These are phyloP conservation scores for Neurospora sp. DNA, from an alignment of 495 filamentous ascomycete genomes.

Conservation along the genomic window DNA sequence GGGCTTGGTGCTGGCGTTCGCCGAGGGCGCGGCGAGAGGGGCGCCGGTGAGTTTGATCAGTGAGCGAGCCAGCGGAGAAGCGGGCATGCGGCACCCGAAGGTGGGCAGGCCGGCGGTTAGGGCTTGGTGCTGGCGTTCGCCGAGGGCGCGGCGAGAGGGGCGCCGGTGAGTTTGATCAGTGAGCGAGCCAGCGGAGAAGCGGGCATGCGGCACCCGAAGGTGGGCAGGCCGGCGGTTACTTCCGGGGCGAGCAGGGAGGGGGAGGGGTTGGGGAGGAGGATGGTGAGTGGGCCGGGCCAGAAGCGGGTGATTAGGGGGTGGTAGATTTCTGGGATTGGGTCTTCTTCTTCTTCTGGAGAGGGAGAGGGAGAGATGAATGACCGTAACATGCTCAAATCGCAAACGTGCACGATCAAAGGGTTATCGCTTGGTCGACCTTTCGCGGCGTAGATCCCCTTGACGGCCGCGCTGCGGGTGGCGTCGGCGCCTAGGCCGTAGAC, in stretches of 20 bases:
- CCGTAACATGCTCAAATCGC: constrained; percentile 69
- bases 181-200: constrained; percentile 71
- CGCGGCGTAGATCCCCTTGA: constrained; percentile 81
- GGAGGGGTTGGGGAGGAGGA: constrained; percentile 70
- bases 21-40: constrained; percentile 88
- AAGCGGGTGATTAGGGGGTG: constrained; percentile 67
- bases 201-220: constrained; percentile 89
- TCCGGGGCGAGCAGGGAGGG: constrained; percentile 67
- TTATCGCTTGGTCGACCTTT: constrained; percentile 91
- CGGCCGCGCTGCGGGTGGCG: constrained; percentile 68
- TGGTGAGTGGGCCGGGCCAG: constrained; percentile 93
- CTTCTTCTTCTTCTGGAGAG: constrained; percentile 7
- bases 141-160: constrained; percentile 85
- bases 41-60: constrained; percentile 66
- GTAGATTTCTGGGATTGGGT: constrained; percentile 71
- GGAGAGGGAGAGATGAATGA: constrained; percentile 35
- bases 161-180: constrained; percentile 64
- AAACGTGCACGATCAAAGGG: constrained; percentile 86
- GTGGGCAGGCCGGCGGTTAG: constrained; percentile 70
- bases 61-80: constrained; percentile 69
- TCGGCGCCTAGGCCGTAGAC: constrained; percentile 96
- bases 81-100: constrained; percentile 86
- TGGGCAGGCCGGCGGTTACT: constrained; percentile 71
- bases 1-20: constrained; percentile 87
- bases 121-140: constrained; percentile 92